phyloP scores from a whole-genome alignment of 73 alveolate species.

The Paramecium sonneborni region DNA sequence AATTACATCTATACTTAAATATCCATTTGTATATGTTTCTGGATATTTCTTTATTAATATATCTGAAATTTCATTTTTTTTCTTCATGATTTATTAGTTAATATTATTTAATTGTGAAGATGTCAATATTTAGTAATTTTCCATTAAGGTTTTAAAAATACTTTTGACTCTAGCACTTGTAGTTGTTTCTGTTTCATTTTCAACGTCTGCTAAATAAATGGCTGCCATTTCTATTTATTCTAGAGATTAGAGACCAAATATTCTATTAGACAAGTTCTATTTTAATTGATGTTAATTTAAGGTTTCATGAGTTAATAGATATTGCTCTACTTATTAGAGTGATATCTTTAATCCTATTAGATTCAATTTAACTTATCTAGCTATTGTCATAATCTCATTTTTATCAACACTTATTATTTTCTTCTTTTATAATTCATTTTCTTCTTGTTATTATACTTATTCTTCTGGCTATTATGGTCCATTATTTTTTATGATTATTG shows the following conservation, averaged over 20 bases:
- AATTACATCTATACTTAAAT: neutral
- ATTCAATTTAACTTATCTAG: neutral
- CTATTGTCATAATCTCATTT: neutral
- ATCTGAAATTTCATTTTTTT: conserved; percentile 6
- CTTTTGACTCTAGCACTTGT: neutral
- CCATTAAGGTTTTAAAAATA: conserved; percentile 16
- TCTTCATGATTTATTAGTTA: neutral
- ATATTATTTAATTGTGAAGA: neutral
- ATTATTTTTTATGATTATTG: neutral
- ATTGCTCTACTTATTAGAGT: neutral
- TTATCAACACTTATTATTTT: neutral
- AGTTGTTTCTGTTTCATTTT: neutral
- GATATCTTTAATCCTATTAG: neutral
- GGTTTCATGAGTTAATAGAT: neutral
- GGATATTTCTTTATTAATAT: neutral
- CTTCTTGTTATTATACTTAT: neutral
- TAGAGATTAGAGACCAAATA: neutral
- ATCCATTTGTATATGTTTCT: neutral
- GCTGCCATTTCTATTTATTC: neutral
- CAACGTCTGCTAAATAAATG: conserved; percentile 12
- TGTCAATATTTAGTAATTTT: neutral
- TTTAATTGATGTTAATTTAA: neutral
- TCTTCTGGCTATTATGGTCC: conserved; percentile 1
- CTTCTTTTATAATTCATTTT: neutral
- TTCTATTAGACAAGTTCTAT: neutral